Evolutionary conservation across 2,329 filamentous ascomycete species (phyloP).

Genomic region (Thielaviopsis punctulata): DNA sequence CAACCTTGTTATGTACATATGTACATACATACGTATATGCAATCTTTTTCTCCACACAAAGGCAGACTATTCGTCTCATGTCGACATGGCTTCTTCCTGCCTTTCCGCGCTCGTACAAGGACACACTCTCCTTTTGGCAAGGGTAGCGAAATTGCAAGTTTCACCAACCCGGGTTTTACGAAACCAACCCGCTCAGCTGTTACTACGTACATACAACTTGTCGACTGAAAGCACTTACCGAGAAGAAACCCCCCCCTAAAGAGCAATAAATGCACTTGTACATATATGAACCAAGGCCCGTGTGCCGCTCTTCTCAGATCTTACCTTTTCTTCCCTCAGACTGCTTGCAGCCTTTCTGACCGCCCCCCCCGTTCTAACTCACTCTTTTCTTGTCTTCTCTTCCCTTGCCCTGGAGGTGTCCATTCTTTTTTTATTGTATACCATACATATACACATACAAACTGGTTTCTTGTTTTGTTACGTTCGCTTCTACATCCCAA

Average conservation of each 20-base stretch:
- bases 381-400: neutral
- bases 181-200: no score
- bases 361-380: neutral
- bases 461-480: neutral
- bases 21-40: no score
- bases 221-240: no score
- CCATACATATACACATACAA: no score
- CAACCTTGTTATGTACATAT: neutral
- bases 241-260: no score
- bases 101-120: neutral
- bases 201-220: no score
- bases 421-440: neutral
- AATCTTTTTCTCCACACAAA: no score
- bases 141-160: neutral
- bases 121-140: neutral
- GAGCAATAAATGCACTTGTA: no score
- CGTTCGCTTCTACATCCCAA: neutral
- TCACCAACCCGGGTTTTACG: neutral
- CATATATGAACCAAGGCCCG: no score
- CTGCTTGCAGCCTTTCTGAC: neutral
- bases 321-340: neutral
- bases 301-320: no score
- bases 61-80: neutral
- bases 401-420: neutral
- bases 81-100: neutral